Conservation (phyloP, 331 rosid genomes). For the Malus hybrid region DNA sequence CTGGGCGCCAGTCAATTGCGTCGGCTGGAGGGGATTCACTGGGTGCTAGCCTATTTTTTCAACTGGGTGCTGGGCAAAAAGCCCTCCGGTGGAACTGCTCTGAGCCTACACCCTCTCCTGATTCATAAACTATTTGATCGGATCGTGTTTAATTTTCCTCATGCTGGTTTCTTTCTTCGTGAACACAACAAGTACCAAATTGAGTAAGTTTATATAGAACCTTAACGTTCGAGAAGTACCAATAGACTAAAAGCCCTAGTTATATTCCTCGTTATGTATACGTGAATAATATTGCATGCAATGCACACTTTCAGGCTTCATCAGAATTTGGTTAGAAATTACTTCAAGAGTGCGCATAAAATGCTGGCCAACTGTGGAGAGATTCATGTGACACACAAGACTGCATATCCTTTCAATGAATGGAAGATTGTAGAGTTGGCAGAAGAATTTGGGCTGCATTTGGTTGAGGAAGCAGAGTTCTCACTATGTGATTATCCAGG, state of each 20-base stretch:
- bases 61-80: too few relatives aligned
- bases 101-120: not conserved
- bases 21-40: too few relatives aligned
- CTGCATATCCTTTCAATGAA: slow-evolving; percentile 3
- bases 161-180: slow-evolving; percentile 15
- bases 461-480: not conserved
- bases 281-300: not conserved
- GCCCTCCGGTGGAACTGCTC: too few relatives aligned
- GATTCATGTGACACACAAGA: slow-evolving; percentile 26
- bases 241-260: too few relatives aligned
- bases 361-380: slow-evolving; percentile 7
- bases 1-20: too few relatives aligned
- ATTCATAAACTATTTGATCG: not conserved
- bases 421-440: slow-evolving; percentile 16
- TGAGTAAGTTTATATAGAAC: not conserved
- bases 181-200: not conserved
- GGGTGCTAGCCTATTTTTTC: too few relatives aligned
- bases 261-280: too few relatives aligned
- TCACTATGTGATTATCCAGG: not conserved
- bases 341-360: not conserved
- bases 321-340: not conserved
- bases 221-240: not conserved
- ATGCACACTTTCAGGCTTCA: slow-evolving; percentile 3
- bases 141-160: slow-evolving; percentile 24
- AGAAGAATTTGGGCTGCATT: not conserved